phyloP scores from a whole-genome alignment of 169 alveolate species.

The Ichthyophthirius multifiliis region DNA sequence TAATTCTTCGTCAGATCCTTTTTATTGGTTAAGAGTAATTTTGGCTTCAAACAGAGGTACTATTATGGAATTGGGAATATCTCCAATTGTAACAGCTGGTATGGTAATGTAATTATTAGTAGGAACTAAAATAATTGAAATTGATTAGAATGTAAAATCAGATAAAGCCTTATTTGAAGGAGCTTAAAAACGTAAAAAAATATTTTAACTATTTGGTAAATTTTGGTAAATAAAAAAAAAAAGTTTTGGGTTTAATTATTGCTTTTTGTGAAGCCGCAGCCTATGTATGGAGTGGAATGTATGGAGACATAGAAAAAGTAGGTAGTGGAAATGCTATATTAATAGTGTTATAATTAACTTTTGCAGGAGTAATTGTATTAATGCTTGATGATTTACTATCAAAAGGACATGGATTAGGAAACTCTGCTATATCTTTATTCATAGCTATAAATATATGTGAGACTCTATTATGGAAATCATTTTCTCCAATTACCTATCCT shows the following conservation, averaged over 20 bases:
- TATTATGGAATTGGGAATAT: constrained; percentile 62
- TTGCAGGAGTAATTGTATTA: constrained; percentile 48
- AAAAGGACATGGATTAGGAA: constrained; percentile 58
- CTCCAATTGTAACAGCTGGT: constrained; percentile 57
- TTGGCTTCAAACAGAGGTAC: constrained; percentile 67
- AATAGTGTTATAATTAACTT: constrained; percentile 41
- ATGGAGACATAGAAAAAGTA: constrained; percentile 42
- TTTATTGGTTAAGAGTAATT: constrained; percentile 64
- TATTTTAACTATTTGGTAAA: neutral
- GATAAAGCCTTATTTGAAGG: constrained; percentile 38
- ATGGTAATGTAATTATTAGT: constrained; percentile 42
- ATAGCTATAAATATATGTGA: constrained; percentile 60
- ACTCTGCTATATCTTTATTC: constrained; percentile 50
- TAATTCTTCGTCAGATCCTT: constrained; percentile 60
- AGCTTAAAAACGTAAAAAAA: neutral
- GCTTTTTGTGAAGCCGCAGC: constrained; percentile 58
- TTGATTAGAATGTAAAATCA: constrained; percentile 42
- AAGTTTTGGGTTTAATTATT: constrained; percentile 44
- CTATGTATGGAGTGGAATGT: constrained; percentile 50
- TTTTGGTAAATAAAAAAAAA: no score
- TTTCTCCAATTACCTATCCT: constrained; percentile 53
- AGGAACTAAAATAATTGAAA: constrained; percentile 32
- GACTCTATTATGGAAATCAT: constrained; percentile 55
- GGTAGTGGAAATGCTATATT: constrained; percentile 48
- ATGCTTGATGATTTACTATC: constrained; percentile 50